Base-by-base conservation (phyloP, 495 filamentous ascomycete genomes). In the Penicillium lagena region DNA sequence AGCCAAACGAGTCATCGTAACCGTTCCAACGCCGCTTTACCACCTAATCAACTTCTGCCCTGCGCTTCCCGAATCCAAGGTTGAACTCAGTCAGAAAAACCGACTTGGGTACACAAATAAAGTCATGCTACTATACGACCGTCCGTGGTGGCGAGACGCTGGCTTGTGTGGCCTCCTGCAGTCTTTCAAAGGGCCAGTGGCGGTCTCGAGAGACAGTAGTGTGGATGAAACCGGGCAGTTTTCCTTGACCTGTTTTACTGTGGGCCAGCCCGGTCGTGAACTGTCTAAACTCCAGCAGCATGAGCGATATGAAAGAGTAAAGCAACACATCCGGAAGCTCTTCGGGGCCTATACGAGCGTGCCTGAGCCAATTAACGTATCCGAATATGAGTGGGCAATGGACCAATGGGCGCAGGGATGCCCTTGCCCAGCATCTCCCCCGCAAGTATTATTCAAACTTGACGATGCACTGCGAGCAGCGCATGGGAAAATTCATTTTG, bases 401-500 rank as follows among this genome's bases (percentile, higher is more conserved):
- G 36, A 37, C 15, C 35, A 29, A 36, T 43, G 8, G 36, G 42
- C 34, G 22, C 22, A 9, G 29, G 29, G 42, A 33, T 17, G 42
- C 42, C 12, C 17, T 43, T 14, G 42, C 34, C 5, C 33, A 33
- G 10, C 42, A 43, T 29, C 33, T 43, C 8, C 35, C 34, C 22
- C 22, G 0, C 2, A 37, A 43, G 34, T 43, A 43, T 31, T 12
- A 15, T 9, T 34, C 12, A 9, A 33, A 36, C 14, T 43, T 36
- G 22, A 33, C 32, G 4, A 12, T 9, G 36, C 53, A 4, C 3
- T 22, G 22, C 22, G 22, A 22, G 22, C 22, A 6, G 4, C 53
- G 7, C 48, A 54, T 36, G 54, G 60, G 0, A 50, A 60, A 39
- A 14, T 72, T 22, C 67, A 72, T 46, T 73, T 73, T 54, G 60